A percentile compares a stretch with the other conserved stretches of the same genome.
Evolutionary conservation across 148 eudicot genomes (phyloP).

Genomic region (Euryodendron excelsum): DNA sequence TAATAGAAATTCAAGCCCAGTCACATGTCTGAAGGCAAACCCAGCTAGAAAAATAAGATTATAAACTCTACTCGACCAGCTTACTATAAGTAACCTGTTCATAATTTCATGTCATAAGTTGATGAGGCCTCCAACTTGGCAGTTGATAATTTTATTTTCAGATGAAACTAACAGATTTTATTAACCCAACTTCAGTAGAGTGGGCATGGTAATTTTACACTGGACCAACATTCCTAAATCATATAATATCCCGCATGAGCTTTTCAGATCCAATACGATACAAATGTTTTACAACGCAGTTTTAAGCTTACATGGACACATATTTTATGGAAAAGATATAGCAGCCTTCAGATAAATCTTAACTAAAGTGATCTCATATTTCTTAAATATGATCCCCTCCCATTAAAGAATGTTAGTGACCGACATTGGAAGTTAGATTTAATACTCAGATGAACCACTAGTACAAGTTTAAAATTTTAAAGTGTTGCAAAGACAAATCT

Average conservation of each 20-base stretch:
- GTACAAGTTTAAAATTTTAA: background rate
- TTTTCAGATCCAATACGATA: background rate
- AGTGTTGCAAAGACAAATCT: background rate
- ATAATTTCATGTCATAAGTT: no score
- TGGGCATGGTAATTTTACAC: background rate
- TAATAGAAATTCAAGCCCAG: no score
- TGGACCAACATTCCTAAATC: constrained; percentile 1
- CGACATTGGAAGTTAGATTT: background rate
- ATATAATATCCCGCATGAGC: background rate
- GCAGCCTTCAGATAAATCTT: background rate
- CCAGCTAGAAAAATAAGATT: no score
- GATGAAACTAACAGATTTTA: background rate
- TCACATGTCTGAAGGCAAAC: no score
- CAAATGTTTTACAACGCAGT: background rate
- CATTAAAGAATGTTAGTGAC: background rate
- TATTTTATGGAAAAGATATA: background rate
- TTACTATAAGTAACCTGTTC: background rate
- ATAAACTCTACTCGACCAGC: no score
- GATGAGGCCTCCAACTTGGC: background rate
- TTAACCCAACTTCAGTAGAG: no score
- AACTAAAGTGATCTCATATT: background rate
- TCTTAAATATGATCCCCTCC: background rate
- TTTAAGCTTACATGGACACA: background rate
- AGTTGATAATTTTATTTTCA: no score
- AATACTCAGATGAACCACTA: background rate